phyloP scores from a whole-genome alignment of 371 early-diverging fungal genomes.

The Aphelidium insulamus region DNA sequence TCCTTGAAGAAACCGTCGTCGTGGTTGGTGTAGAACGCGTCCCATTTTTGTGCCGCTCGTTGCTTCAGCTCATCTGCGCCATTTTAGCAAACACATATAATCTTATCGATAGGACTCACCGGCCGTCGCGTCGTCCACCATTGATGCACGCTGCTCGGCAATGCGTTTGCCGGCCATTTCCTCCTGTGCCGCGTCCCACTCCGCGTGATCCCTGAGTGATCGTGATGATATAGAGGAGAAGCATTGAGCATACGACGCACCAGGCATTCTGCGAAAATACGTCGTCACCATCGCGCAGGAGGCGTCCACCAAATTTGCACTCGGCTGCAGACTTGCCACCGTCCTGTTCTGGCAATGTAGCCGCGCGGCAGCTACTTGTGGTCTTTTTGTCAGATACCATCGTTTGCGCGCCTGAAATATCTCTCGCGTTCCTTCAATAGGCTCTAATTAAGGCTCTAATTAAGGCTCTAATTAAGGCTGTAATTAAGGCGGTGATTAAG shows the following conservation, averaged over 20 bases:
- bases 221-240: background rate
- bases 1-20: constrained; percentile 43
- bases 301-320: constrained; percentile 48
- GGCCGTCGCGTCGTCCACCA: constrained; percentile 11
- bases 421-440: no score
- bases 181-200: constrained; percentile 52
- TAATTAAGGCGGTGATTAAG: no score
- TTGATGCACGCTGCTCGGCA: constrained; percentile 8
- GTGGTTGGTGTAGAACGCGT: constrained; percentile 32
- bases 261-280: constrained; percentile 61
- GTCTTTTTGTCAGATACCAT: no score
- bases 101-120: no score
- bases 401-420: no score
- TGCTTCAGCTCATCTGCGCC: constrained; percentile 11
- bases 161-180: constrained; percentile 15
- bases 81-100: no score
- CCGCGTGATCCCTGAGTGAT: constrained; percentile 45
- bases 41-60: constrained; percentile 24
- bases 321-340: no score
- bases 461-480: no score
- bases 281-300: constrained; percentile 25
- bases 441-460: no score
- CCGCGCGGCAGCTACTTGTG: no score
- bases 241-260: constrained; percentile 11
- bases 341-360: no score